Conservation (phyloP, 768 basidiomycete species). For the Kwoniella heveanensis region DNA sequence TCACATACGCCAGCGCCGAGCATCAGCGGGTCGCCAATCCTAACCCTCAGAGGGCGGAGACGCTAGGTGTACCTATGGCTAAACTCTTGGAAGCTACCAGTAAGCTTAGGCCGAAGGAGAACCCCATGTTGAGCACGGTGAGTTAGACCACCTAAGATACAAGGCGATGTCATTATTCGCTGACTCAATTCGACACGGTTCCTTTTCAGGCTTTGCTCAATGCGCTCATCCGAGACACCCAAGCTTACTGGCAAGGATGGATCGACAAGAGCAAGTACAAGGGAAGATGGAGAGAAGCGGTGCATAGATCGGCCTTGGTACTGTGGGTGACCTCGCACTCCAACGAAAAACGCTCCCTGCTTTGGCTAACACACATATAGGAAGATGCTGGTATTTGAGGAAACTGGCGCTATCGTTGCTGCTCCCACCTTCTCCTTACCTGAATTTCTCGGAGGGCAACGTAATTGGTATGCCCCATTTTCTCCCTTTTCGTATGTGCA, state of each 20-base stretch:
- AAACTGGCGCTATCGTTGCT: slow-evolving; percentile 88
- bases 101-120: slow-evolving; percentile 63
- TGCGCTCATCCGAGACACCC: slow-evolving; percentile 63
- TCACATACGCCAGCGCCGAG: slow-evolving; percentile 38
- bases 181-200: too few relatives aligned
- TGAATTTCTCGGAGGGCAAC: slow-evolving; percentile 82
- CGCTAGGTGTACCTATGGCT: slow-evolving; percentile 60
- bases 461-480: slow-evolving; percentile 70
- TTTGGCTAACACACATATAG: slow-evolving; percentile 13
- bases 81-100: slow-evolving; percentile 61
- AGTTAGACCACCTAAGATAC: too few relatives aligned
- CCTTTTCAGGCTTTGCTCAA: slow-evolving; percentile 33
- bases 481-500: not conserved
- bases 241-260: slow-evolving; percentile 84
- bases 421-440: slow-evolving; percentile 94
- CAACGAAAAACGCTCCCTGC: not conserved
- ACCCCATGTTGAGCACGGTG: slow-evolving; percentile 73
- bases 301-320: slow-evolving; percentile 88
- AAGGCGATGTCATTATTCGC: too few relatives aligned
- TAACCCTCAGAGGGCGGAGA: slow-evolving; percentile 58
- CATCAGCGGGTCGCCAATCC: slow-evolving; percentile 56
- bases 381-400: slow-evolving; percentile 89
- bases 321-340: slow-evolving; percentile 56
- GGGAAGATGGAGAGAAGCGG: slow-evolving; percentile 94
- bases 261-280: slow-evolving; percentile 83